phyloP scores from a whole-genome alignment of 257 asterid genomes.

The Solanum etuberosum region DNA sequence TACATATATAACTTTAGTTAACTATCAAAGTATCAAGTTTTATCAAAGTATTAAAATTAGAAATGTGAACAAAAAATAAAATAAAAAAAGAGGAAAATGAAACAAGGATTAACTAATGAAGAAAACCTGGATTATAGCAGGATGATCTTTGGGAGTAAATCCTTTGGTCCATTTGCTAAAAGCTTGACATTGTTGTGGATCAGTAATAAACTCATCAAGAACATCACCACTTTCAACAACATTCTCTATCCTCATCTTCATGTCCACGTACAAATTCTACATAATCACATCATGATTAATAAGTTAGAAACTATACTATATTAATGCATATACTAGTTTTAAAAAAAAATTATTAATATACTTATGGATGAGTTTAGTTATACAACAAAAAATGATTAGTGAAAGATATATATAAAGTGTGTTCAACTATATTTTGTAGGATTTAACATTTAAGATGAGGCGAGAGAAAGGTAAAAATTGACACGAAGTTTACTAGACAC shows the following conservation, averaged over 20 bases:
- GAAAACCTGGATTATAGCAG: constrained; percentile 28
- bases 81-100: too few relatives aligned
- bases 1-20: too few relatives aligned
- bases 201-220: constrained; percentile 22
- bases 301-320: neutral
- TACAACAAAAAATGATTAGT: neutral
- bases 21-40: too few relatives aligned
- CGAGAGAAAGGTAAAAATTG: too few relatives aligned
- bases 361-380: too few relatives aligned
- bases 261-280: constrained; percentile 40
- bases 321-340: neutral
- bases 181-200: constrained; percentile 16
- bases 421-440: too few relatives aligned
- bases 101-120: too few relatives aligned
- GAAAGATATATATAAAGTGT: too few relatives aligned
- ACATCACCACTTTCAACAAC: constrained; percentile 25
- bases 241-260: constrained; percentile 32
- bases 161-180: constrained; percentile 20
- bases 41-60: too few relatives aligned
- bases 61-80: too few relatives aligned
- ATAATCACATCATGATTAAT: neutral
- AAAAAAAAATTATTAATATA: neutral
- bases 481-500: too few relatives aligned
- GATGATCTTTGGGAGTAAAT: constrained; percentile 38
- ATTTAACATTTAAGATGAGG: too few relatives aligned